Percentiles rank a stretch among this genome's conserved stretches.
Conservation (phyloP, 2,329 filamentous ascomycete species). For the Dothistroma pini region DNA sequence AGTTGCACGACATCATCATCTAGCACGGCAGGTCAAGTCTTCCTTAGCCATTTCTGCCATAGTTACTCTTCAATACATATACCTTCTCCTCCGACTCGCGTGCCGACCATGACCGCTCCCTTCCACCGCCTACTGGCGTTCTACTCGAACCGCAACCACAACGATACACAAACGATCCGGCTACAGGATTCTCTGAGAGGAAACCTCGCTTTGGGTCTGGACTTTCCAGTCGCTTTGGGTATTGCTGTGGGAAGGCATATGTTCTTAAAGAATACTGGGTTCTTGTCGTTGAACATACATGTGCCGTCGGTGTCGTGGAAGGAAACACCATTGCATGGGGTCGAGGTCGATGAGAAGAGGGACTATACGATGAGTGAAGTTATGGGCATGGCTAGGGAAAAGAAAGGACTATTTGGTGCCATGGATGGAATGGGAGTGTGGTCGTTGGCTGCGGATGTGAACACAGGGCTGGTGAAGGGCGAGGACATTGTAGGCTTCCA, state of each 20-base stretch:
- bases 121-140: slow-evolving; percentile 39
- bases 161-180: slow-evolving; percentile 34
- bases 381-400: slow-evolving; percentile 20
- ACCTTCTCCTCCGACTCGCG: not conserved
- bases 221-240: slow-evolving; percentile 36
- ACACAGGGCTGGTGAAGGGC: slow-evolving; percentile 30
- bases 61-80: not conserved
- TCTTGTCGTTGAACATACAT: slow-evolving; percentile 35
- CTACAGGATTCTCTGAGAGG: slow-evolving; percentile 35
- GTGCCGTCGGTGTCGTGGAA: slow-evolving; percentile 32
- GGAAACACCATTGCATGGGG: slow-evolving; percentile 30
- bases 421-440: slow-evolving; percentile 35
- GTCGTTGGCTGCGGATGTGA: slow-evolving; percentile 32
- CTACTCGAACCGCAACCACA: slow-evolving; percentile 33
- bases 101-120: slow-evolving; percentile 18
- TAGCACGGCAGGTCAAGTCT: not conserved
- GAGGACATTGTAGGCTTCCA: slow-evolving; percentile 35
- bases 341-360: slow-evolving; percentile 32
- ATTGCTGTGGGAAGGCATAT: slow-evolving; percentile 35
- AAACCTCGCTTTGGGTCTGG: slow-evolving; percentile 37
- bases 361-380: slow-evolving; percentile 32
- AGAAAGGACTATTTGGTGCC: slow-evolving; percentile 23
- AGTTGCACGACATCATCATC: not conserved
- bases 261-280: slow-evolving; percentile 32
- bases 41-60: not conserved